A percentile compares a stretch with the other conserved stretches of the same genome.
Evolutionary conservation across 2,329 filamentous ascomycete species (phyloP).

Genomic region (Penicillium fuscoglaucum): DNA sequence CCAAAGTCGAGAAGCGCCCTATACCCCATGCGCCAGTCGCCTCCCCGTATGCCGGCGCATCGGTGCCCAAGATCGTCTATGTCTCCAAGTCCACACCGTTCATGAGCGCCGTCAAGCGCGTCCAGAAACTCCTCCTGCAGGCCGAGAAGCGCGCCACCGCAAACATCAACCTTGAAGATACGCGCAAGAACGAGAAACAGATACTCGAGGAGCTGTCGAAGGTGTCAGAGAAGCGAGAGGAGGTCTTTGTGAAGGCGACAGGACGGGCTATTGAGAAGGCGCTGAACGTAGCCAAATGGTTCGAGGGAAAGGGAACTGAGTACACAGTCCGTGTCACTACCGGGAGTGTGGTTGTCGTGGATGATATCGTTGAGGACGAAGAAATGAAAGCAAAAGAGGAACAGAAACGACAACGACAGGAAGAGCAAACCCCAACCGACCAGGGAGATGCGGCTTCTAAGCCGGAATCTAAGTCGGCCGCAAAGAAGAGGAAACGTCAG

Average conservation of each 20-base stretch:
- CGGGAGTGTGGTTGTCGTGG: slow-evolving; percentile 58
- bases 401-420: slow-evolving; percentile 23
- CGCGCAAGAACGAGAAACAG: slow-evolving; percentile 33
- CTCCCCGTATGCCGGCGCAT: slow-evolving; percentile 53
- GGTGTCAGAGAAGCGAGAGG: slow-evolving; percentile 46
- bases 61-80: slow-evolving; percentile 57
- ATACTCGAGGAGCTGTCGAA: slow-evolving; percentile 35
- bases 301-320: slow-evolving; percentile 53
- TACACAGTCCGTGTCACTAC: slow-evolving; percentile 56
- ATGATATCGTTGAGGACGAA: slow-evolving; percentile 56
- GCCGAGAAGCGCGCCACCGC: slow-evolving; percentile 54
- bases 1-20: slow-evolving; percentile 56
- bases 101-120: slow-evolving; percentile 60
- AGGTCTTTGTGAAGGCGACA: slow-evolving; percentile 60
- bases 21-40: slow-evolving; percentile 58
- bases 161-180: slow-evolving; percentile 40
- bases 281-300: slow-evolving; percentile 56
- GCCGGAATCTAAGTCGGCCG: slow-evolving; percentile 20
- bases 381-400: slow-evolving; percentile 31
- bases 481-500: slow-evolving; percentile 35
- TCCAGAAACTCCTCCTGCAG: slow-evolving; percentile 55
- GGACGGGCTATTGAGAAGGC: slow-evolving; percentile 61
- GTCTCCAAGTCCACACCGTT: slow-evolving; percentile 56
- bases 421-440: slow-evolving; percentile 16
- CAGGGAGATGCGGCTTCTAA: slow-evolving; percentile 10